These are phyloP conservation scores for Penicillium crystallinum DNA, from an alignment of 495 filamentous ascomycete genomes.

Conservation along the genomic window DNA sequence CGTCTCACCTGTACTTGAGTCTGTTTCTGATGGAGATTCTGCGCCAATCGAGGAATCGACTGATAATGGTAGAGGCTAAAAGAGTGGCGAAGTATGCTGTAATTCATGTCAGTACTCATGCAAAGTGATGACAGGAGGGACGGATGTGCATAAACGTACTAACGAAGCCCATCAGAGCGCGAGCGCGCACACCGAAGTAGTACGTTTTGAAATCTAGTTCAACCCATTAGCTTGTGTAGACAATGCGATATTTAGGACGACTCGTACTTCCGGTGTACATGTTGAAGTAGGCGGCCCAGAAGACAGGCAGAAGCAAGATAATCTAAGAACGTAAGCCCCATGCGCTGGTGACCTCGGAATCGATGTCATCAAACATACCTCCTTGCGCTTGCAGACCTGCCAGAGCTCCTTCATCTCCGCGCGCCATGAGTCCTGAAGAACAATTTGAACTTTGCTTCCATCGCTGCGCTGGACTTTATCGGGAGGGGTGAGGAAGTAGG, in stretches of 20 bases:
- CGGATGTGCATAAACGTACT: conserved; percentile 12
- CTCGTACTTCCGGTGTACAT: conserved; percentile 28
- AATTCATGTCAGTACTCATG: background rate
- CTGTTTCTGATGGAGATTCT: conserved; percentile 32
- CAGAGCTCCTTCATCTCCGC: conserved; percentile 29
- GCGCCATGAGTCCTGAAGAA: conserved; percentile 40
- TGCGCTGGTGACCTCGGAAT: background rate
- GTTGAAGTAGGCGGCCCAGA: conserved; percentile 40
- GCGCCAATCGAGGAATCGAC: conserved; percentile 39
- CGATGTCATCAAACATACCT: conserved; percentile 12
- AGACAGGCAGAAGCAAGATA: conserved; percentile 29
- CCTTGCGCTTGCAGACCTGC: conserved; percentile 20
- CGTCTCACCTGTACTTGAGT: conserved; percentile 30
- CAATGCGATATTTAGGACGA: no score
- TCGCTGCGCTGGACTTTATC: conserved; percentile 51
- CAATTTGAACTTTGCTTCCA: conserved; percentile 45
- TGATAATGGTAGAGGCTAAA: conserved; percentile 35
- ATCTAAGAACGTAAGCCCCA: conserved; percentile 14
- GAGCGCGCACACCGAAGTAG: conserved; percentile 36
- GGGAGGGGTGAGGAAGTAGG: conserved; percentile 49
- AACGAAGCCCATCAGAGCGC: conserved; percentile 34
- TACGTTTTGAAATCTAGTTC: conserved; percentile 30
- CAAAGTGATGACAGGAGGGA: background rate
- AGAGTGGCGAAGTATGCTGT: conserved; percentile 29
- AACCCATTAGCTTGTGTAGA: conserved; percentile 2